These are phyloP conservation scores for Didymella pinodella DNA, from an alignment of 2,329 filamentous ascomycete species.

Conservation along the genomic window DNA sequence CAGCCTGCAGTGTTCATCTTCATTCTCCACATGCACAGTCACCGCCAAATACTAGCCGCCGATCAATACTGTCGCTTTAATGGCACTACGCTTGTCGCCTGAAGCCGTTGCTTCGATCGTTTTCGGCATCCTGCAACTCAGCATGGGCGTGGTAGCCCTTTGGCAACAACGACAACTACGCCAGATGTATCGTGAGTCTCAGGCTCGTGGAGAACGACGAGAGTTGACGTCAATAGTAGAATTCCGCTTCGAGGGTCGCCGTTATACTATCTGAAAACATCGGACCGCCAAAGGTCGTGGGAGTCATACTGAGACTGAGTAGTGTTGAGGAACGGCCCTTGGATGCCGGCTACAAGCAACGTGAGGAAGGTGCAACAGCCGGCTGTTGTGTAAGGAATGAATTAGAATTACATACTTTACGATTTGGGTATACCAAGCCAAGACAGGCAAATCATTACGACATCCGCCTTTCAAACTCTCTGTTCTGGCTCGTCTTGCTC, in stretches of 20 bases:
- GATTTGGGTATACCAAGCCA: not conserved
- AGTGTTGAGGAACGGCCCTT: not conserved
- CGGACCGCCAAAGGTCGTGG: not conserved
- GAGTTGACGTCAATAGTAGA: not conserved
- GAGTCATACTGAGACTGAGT: not conserved
- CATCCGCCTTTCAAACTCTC: not conserved
- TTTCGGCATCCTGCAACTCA: slow-evolving; percentile 28
- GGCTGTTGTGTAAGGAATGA: not conserved
- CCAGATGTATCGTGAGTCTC: slow-evolving; percentile 21
- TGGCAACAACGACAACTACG: slow-evolving; percentile 29
- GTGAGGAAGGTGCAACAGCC: not conserved
- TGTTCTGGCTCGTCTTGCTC: too few relatives aligned
- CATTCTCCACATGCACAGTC: too few relatives aligned
- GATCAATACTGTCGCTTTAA: not conserved
- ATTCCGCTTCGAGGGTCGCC: not conserved
- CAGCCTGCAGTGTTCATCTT: too few relatives aligned
- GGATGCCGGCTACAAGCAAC: not conserved
- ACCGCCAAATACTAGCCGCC: too few relatives aligned
- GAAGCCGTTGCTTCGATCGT: slow-evolving; percentile 26
- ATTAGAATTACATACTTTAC: not conserved
- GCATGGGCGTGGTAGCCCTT: slow-evolving; percentile 20
- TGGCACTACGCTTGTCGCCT: not conserved
- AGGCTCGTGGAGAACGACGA: not conserved
- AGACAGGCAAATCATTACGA: slow-evolving; percentile 1
- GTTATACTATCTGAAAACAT: not conserved